phyloP scores from a whole-genome alignment of 345 rosid species.

The Arabis alpina region DNA sequence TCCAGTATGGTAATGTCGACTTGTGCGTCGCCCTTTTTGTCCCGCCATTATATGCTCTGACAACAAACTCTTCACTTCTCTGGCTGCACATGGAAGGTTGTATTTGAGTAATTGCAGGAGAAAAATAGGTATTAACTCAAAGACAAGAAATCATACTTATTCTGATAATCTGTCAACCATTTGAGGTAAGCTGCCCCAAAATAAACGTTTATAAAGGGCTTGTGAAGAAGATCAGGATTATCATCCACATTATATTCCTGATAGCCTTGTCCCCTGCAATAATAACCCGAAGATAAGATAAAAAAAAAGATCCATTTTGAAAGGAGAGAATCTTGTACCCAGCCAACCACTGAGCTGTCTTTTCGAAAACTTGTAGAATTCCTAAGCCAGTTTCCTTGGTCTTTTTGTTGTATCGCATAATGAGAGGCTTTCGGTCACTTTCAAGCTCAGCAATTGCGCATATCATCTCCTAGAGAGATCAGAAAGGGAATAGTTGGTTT shows the following conservation, averaged over 20 bases:
- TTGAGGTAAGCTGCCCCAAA: slow-evolving; percentile 88
- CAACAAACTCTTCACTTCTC: slow-evolving; percentile 87
- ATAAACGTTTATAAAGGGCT: slow-evolving; percentile 81
- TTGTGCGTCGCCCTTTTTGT: slow-evolving; percentile 81
- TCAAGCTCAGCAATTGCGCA: slow-evolving; percentile 89
- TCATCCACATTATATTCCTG: slow-evolving; percentile 56
- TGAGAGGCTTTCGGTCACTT: slow-evolving; percentile 85
- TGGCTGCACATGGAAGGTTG: slow-evolving; percentile 52
- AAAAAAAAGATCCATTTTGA: not conserved
- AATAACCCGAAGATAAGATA: slow-evolving; percentile 28
- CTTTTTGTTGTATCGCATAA: slow-evolving; percentile 63
- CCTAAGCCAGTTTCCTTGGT: slow-evolving; percentile 72
- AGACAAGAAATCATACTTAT: slow-evolving; percentile 51
- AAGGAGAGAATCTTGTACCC: slow-evolving; percentile 51
- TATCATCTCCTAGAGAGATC: slow-evolving; percentile 73
- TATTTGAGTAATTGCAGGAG: slow-evolving; percentile 4
- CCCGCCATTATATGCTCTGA: slow-evolving; percentile 84
- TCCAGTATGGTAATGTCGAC: slow-evolving; percentile 88
- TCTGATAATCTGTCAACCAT: slow-evolving; percentile 75
- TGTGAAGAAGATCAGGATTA: slow-evolving; percentile 68
- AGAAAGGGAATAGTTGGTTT: slow-evolving; percentile 8
- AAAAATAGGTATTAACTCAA: slow-evolving; percentile 5
- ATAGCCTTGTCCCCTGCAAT: slow-evolving; percentile 71
- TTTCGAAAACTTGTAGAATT: slow-evolving; percentile 73
- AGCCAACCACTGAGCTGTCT: slow-evolving; percentile 72